These are phyloP conservation scores for Globisporangium radiosum DNA, from an alignment of 352 stramenopile genomes.

Conservation along the genomic window DNA sequence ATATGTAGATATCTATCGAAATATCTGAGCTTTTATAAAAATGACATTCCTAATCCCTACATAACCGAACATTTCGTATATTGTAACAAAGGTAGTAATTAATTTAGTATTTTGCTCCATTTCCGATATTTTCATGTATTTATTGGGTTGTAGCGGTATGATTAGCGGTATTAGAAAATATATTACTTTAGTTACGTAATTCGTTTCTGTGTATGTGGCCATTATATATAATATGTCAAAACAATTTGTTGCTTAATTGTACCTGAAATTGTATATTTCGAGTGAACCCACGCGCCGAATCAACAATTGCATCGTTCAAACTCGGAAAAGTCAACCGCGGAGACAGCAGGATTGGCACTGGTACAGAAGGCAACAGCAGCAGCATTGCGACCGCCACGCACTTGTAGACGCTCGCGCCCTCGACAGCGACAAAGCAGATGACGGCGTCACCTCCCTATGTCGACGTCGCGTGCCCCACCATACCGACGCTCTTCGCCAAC, in stretches of 20 bases:
- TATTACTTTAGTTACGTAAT: not conserved
- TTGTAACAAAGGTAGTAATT: no score
- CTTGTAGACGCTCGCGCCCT: no score
- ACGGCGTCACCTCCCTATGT: not conserved
- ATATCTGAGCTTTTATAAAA: not conserved
- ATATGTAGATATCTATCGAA: not conserved
- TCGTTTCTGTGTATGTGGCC: not conserved
- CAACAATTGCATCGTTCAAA: not conserved
- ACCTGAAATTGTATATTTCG: not conserved
- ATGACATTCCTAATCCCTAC: not conserved
- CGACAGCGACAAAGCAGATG: no score
- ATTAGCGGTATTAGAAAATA: not conserved
- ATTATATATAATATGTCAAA: not conserved
- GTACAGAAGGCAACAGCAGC: not conserved
- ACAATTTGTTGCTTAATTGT: not conserved
- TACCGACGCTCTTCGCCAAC: constrained; percentile 7
- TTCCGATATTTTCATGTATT: not conserved
- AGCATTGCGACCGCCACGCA: not conserved
- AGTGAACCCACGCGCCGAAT: not conserved
- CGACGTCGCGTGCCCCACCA: constrained; percentile 2
- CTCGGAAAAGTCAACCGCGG: no score
- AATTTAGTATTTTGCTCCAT: not conserved
- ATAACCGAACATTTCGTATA: no score
- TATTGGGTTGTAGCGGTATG: not conserved
- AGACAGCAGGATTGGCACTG: no score